phyloP scores from a whole-genome alignment of 108 stramenopile species.

The Discostella pseudostelligera region DNA sequence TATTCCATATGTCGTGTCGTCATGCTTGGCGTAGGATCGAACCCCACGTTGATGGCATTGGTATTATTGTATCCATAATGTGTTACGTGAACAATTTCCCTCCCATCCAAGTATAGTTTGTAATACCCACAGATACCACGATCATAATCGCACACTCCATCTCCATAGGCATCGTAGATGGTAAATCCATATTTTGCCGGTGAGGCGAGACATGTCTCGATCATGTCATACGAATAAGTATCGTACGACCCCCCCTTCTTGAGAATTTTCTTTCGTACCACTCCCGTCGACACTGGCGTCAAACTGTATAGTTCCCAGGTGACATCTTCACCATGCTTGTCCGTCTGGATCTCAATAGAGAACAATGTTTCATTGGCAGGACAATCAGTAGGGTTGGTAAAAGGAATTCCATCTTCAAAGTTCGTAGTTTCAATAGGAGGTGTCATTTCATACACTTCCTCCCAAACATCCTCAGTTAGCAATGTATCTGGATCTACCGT shows the following conservation, averaged over 20 bases:
- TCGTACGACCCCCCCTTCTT: constrained; percentile 17
- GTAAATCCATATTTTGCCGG: constrained; percentile 9
- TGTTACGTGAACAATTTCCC: constrained; percentile 15
- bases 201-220: constrained; percentile 5
- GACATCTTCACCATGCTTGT: constrained; percentile 24
- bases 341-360: constrained; percentile 25
- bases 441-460: background rate
- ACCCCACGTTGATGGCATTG: constrained; percentile 23
- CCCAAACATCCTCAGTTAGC: background rate
- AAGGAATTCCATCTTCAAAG: too few relatives aligned
- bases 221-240: constrained; percentile 16
- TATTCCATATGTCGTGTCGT: constrained; percentile 16
- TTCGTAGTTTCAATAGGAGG: background rate
- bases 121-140: constrained; percentile 14
- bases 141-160: constrained; percentile 8
- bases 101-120: constrained; percentile 20
- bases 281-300: background rate
- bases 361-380: constrained; percentile 8
- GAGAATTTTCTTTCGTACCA: background rate
- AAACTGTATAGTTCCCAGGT: constrained; percentile 14
- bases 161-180: constrained; percentile 22
- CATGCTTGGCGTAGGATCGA: constrained; percentile 15
- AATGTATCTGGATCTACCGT: background rate
- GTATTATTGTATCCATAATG: constrained; percentile 8
- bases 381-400: too few relatives aligned